These are phyloP conservation scores for Verticillium isaacii DNA, from an alignment of 2,329 filamentous ascomycete species.

Conservation along the genomic window DNA sequence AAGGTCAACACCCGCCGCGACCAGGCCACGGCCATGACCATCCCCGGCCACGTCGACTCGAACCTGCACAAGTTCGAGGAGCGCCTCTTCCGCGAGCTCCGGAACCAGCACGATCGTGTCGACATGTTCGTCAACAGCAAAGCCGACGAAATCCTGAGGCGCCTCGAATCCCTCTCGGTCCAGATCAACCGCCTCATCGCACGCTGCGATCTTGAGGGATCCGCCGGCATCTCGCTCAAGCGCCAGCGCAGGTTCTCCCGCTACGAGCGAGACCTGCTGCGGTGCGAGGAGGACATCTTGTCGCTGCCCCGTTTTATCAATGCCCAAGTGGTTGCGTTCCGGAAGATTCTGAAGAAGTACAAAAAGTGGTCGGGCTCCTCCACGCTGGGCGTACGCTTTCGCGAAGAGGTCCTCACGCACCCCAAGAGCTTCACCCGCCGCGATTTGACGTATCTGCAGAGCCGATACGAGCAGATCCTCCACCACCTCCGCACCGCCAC, in stretches of 20 bases:
- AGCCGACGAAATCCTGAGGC: conserved; percentile 68
- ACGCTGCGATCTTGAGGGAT: conserved; percentile 31
- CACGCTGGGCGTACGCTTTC: conserved; percentile 60
- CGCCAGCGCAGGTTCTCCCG: conserved; percentile 47
- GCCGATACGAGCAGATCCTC: conserved; percentile 46
- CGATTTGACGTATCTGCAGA: conserved; percentile 52
- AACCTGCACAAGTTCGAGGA: conserved; percentile 62
- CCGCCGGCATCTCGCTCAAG: conserved; percentile 33
- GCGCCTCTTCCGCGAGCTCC: conserved; percentile 66
- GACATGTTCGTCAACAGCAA: conserved; percentile 77
- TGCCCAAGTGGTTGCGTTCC: conserved; percentile 71
- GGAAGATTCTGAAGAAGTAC: conserved; percentile 84
- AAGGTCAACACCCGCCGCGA: conserved; percentile 72
- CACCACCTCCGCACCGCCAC: conserved; percentile 39
- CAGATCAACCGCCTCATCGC: conserved; percentile 42
- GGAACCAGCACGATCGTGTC: conserved; percentile 70
- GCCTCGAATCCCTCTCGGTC: conserved; percentile 51
- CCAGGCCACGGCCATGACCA: conserved; percentile 65
- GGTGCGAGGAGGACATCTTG: conserved; percentile 66
- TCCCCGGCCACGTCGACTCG: conserved; percentile 64
- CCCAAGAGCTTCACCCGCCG: conserved; percentile 68
- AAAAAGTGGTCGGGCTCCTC: conserved; percentile 80
- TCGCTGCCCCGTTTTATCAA: conserved; percentile 67
- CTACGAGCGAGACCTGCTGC: conserved; percentile 46
- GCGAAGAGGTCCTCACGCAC: conserved; percentile 57